Percentiles rank a stretch among this genome's conserved stretches.
phyloP scores from a whole-genome alignment of 164 flowering plant species.

The Saururus chinensis region DNA sequence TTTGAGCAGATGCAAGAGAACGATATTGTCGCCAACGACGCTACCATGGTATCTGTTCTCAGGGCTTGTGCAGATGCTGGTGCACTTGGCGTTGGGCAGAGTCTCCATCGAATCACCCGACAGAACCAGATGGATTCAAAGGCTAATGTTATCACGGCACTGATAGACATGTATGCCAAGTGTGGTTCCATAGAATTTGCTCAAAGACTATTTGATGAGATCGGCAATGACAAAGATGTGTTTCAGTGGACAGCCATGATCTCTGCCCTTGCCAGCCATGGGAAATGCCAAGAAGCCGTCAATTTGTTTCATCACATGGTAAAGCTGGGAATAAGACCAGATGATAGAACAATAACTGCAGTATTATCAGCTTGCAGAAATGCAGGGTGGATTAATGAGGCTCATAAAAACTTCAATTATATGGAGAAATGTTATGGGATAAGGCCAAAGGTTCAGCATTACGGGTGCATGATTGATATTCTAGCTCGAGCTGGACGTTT shows the following conservation, averaged over 20 bases:
- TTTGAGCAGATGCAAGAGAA: constrained; percentile 23
- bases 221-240: constrained; percentile 15
- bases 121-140: constrained; percentile 7
- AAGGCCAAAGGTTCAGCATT: constrained; percentile 35
- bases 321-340: constrained; percentile 14
- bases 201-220: constrained; percentile 17
- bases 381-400: constrained; percentile 29
- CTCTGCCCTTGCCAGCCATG: constrained; percentile 35
- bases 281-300: constrained; percentile 26
- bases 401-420: constrained; percentile 13
- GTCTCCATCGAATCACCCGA: constrained; percentile 20
- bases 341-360: constrained; percentile 38
- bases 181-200: constrained; percentile 37
- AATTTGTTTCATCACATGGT: constrained; percentile 24
- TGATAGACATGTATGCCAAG: constrained; percentile 44
- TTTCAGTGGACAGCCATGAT: constrained; percentile 46
- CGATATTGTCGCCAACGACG: constrained; percentile 32
- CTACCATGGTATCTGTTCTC: constrained; percentile 31
- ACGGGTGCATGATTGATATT: constrained; percentile 45
- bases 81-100: constrained; percentile 26
- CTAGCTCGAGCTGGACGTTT: constrained; percentile 33
- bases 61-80: constrained; percentile 38
- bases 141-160: constrained; percentile 28
- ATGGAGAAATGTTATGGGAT: constrained; percentile 26
- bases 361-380: constrained; percentile 41